phyloP scores from a whole-genome alignment of 2,329 filamentous ascomycete genomes.

The Cladosporium sp. region DNA sequence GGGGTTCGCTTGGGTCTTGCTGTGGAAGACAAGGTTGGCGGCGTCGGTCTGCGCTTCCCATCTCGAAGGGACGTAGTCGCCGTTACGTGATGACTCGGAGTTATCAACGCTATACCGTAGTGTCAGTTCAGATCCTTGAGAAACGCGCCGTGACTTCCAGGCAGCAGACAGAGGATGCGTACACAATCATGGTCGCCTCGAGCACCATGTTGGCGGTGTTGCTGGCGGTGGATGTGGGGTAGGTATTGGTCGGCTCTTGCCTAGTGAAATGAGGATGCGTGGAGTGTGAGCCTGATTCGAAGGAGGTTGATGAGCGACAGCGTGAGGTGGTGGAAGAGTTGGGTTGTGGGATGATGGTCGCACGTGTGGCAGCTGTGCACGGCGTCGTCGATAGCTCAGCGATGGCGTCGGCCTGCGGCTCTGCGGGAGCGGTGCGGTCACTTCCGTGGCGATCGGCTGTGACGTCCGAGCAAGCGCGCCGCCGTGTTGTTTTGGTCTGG shows the following conservation, averaged over 20 bases:
- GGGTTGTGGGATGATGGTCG: background rate
- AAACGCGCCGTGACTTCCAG: background rate
- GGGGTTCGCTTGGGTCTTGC: slow-evolving; percentile 89
- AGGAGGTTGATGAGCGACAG: background rate
- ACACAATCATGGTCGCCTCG: slow-evolving; percentile 98
- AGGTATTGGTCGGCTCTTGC: background rate
- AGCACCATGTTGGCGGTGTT: slow-evolving; percentile 49
- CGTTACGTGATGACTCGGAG: slow-evolving; percentile 96
- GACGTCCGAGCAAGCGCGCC: background rate
- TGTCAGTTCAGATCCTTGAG: slow-evolving; percentile 12
- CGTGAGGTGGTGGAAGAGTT: background rate
- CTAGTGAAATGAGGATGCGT: background rate
- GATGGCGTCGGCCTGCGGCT: background rate
- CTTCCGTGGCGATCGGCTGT: background rate
- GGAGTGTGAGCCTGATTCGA: background rate
- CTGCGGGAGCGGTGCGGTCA: background rate
- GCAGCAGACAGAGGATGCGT: slow-evolving; percentile 16
- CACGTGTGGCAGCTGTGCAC: too few relatives aligned
- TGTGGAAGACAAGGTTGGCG: slow-evolving; percentile 89
- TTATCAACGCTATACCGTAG: slow-evolving; percentile 69
- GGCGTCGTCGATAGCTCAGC: background rate
- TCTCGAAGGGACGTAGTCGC: slow-evolving; percentile 82
- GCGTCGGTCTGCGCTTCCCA: slow-evolving; percentile 96
- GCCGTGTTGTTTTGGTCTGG: background rate
- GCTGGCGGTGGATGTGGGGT: background rate